Evolutionary conservation across 129 eudicot species (phyloP), one percentile per base, ranked within the genome.

Genomic region (Saussurea involucrata): DNA sequence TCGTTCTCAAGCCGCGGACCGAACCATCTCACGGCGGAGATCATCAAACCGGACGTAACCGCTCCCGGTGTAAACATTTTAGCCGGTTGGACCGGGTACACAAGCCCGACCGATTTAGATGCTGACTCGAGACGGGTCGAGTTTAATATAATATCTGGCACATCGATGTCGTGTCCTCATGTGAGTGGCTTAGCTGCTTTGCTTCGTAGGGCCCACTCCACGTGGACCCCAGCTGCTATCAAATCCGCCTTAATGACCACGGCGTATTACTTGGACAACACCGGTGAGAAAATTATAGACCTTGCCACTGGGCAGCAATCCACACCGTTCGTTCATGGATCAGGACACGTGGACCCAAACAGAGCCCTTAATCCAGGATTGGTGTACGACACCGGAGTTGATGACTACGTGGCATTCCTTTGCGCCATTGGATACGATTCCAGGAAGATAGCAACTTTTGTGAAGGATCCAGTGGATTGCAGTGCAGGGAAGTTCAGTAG

Each of bases 131-230:
- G 99, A 77, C 83, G 90, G 24, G 96, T 90, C 13, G 85, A 79
- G 24, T 95, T 95, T 78, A 95, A 92, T 65, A 95, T 95, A 12
- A 92, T 95, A 25, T 95, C 97, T 0, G 99, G 99, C 6, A 95
- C 99, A 0, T 95, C 99, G 21, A 95, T 95, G 99, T 86, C 99
- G 32, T 95, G 99, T 76, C 97, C 99, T 29, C 99, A 95, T 44
- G 99, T 92, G 66, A 92, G 97, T 69, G 99, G 99, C 29, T 75
- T 95, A 72, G 92, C 92, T 11, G 97, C 97, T 4, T 80, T 95
- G 68, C 87, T 95, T 2, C 84, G 92, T 10, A 84, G 71, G 67
- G 97, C 99, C 27, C 77, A 92, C 70, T 96, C 97, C 0, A 58
- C 71, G 6, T 95, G 97, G 97, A 83, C 88, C 29, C 90, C 99